A percentile compares a stretch with the other conserved stretches of the same genome.
phyloP scores from a whole-genome alignment of 176 grass and related monocot species.

The Oropetium thomaeum region DNA sequence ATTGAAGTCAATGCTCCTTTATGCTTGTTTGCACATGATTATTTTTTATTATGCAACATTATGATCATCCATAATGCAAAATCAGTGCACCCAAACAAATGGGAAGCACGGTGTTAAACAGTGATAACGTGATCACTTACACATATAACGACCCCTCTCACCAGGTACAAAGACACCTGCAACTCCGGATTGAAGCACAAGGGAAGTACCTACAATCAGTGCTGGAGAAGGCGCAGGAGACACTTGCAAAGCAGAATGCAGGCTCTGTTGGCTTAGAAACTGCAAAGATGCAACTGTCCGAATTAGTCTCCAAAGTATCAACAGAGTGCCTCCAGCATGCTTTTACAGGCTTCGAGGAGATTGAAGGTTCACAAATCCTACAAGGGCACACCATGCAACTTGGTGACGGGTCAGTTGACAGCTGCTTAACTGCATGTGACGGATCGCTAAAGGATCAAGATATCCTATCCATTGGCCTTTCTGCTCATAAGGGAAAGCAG shows the following conservation, averaged over 20 bases:
- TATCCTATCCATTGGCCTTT: conserved; percentile 60
- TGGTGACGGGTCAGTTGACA: conserved; percentile 73
- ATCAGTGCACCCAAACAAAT: neutral
- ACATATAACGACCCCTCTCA: neutral
- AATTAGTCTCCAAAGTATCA: conserved; percentile 86
- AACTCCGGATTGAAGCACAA: conserved; percentile 98
- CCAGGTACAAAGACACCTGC: conserved; percentile 93
- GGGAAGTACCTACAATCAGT: conserved; percentile 93
- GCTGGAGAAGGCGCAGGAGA: conserved; percentile 90
- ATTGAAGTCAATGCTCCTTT: conserved; percentile 6
- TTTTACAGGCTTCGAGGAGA: conserved; percentile 47
- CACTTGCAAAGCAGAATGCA: conserved; percentile 80
- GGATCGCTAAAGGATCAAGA: conserved; percentile 73
- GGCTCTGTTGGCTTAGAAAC: conserved; percentile 64
- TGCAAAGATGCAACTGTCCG: conserved; percentile 80
- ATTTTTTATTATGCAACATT: conserved; percentile 7
- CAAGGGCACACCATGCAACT: conserved; percentile 52
- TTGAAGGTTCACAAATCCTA: conserved; percentile 46
- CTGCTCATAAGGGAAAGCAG: conserved; percentile 42
- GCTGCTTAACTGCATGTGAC: conserved; percentile 81
- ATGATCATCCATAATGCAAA: neutral
- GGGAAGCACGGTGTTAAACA: neutral
- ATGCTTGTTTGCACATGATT: neutral
- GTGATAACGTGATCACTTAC: conserved; percentile 19
- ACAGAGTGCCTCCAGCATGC: conserved; percentile 68